Base-by-base conservation (phyloP, 257 asterid genomes). In the Vinca minor region DNA sequence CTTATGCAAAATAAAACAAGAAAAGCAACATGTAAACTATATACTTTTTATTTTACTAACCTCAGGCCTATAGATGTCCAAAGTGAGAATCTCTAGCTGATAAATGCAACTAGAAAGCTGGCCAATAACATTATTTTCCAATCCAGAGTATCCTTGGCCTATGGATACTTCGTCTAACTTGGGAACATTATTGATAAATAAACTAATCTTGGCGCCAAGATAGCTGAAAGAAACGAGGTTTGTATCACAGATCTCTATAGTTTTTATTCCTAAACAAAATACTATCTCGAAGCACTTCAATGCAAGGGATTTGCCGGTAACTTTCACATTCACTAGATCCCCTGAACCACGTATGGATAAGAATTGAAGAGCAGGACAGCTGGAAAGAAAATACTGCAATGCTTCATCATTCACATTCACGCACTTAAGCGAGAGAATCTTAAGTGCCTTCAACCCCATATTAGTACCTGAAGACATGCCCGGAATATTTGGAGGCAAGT, bases 361-460 rank as follows among this genome's bases (percentile, higher is more conserved):
- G 59, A 15, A 65, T 5, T 75, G 69, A 39, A 84, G 74, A 47
- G 57, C 72, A 2, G 73, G 80, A 68, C 81, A 84, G 62, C 41
- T 63, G 31, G 73, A 70, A 15, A 84, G 41, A 15, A 84, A 53
- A 63, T 45, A 59, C 55, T 67, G 65, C 59, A 84, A 52, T 9
- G 77, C 78, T 66, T 79, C 76, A 26, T 78, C 85, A 28, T 69
- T 71, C 65, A 84, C 76, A 47, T 77, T 77, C 73, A 82, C 83
- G 28, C 76, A 79, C 59, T 76, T 84, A 69, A 84, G 61, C 0
- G 73, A 60, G 23, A 82, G 75, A 42, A 74, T 68, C 48, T 74
- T 69, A 23, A 83, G 85, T 56, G 63, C 64, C 67, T 78, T 78
- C 59, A 80, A 64, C 42, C 81, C 79, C 36, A 62, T 20, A 14